Evolutionary conservation across 2,329 filamentous ascomycete genomes (phyloP).

Genomic region (Fusarium hostae): DNA sequence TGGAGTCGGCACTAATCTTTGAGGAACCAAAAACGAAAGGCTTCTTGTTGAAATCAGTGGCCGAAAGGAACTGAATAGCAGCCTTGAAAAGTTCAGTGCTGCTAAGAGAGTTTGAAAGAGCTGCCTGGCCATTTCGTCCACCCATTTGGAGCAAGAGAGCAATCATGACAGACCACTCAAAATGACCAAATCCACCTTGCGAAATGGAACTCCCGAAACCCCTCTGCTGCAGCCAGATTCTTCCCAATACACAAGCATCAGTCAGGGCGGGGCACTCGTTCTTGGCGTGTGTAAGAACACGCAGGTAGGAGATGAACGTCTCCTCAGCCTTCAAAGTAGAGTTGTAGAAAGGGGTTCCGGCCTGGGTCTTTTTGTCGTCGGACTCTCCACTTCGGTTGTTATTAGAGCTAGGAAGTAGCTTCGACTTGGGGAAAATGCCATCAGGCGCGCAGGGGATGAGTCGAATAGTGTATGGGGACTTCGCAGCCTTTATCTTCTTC

Average conservation of each 20-base stretch:
- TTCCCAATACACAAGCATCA: conserved; percentile 87
- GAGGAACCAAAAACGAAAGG: conserved; percentile 64
- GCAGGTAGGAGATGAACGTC: conserved; percentile 78
- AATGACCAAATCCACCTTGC: conserved; percentile 88
- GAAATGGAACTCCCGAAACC: conserved; percentile 78
- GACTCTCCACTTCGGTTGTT: conserved; percentile 70
- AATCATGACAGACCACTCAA: conserved; percentile 87
- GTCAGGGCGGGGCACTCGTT: conserved; percentile 78
- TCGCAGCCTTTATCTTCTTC: conserved; percentile 41
- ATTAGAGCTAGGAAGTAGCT: conserved; percentile 76
- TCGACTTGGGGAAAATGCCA: conserved; percentile 74
- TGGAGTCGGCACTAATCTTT: conserved; percentile 47
- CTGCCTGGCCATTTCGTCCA: conserved; percentile 74
- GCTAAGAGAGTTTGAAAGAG: conserved; percentile 84
- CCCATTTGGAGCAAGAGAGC: conserved; percentile 84
- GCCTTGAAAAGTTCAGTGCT: conserved; percentile 96
- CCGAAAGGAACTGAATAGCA: conserved; percentile 84
- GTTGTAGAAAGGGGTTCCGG: conserved; percentile 87
- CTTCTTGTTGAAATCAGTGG: conserved; percentile 76
- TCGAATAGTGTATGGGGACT: conserved; percentile 69
- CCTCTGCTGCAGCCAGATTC: conserved; percentile 89
- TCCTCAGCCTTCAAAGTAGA: conserved; percentile 83
- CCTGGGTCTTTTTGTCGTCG: conserved; percentile 55
- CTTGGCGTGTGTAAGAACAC: conserved; percentile 75
- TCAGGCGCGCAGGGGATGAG: conserved; percentile 81